A percentile compares a stretch with the other conserved stretches of the same genome.
Conservation (phyloP, 2,329 filamentous ascomycete genomes). For the Tolypocladium ophioglossoides region DNA sequence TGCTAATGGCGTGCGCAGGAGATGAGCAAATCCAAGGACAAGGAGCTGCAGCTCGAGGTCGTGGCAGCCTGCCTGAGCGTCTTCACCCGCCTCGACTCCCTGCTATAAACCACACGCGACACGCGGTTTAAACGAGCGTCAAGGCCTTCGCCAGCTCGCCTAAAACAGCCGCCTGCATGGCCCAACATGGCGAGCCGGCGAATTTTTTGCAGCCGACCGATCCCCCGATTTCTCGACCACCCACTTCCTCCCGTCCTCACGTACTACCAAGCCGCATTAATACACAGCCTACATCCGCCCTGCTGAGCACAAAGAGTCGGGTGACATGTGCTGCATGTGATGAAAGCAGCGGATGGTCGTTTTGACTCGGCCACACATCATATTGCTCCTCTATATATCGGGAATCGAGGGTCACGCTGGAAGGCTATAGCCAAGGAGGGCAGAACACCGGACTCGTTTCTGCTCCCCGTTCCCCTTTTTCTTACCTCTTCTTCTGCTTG, state of each 20-base stretch:
- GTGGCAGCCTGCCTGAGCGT: slow-evolving; percentile 94
- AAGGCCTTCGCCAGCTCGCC: background rate
- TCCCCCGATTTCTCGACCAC: background rate
- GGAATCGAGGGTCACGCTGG: background rate
- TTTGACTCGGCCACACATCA: background rate
- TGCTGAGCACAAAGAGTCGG: background rate
- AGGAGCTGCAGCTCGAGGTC: slow-evolving; percentile 93
- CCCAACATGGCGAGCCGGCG: background rate
- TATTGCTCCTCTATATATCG: background rate
- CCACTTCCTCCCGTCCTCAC: background rate
- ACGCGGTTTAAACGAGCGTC: background rate
- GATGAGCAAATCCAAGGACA: slow-evolving; percentile 76
- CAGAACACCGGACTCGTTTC: background rate
- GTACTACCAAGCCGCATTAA: background rate
- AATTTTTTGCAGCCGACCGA: background rate
- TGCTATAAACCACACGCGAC: slow-evolving; percentile 51
- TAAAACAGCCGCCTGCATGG: background rate
- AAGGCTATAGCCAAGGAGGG: background rate
- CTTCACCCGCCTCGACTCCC: slow-evolving; percentile 92
- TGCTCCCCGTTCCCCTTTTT: background rate
- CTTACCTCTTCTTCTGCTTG: background rate
- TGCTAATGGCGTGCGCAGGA: slow-evolving; percentile 38
- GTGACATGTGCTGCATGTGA: background rate
- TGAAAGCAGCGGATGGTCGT: background rate
- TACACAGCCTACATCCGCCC: background rate